Conservation (phyloP, 345 rosid species). For the Litchi chinensis region DNA sequence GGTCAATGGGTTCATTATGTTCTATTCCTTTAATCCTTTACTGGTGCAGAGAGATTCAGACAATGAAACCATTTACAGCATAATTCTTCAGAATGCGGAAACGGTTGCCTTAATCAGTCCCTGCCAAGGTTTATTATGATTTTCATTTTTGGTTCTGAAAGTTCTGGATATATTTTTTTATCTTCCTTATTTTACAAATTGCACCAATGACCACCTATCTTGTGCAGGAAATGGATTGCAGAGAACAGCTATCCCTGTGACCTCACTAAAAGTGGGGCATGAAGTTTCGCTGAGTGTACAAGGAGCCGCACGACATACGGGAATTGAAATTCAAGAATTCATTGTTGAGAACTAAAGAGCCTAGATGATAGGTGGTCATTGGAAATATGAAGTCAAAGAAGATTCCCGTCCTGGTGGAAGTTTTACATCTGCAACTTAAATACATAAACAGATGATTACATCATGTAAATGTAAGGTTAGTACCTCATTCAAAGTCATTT, state of each 20-base stretch:
- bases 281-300: conserved; percentile 60
- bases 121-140: conserved; percentile 41
- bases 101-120: conserved; percentile 76
- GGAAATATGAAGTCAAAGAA: background rate
- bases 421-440: background rate
- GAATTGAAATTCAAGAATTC: conserved; percentile 85
- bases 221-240: conserved; percentile 44
- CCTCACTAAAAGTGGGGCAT: conserved; percentile 70
- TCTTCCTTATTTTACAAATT: background rate
- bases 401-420: background rate
- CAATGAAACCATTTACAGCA: conserved; percentile 44
- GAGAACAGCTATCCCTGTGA: conserved; percentile 58
- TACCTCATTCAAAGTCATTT: background rate
- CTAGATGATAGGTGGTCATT: background rate
- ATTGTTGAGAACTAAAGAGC: conserved; percentile 65
- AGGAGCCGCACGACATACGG: conserved; percentile 87
- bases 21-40: background rate
- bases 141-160: conserved; percentile 2
- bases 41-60: conserved; percentile 47
- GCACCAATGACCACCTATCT: background rate
- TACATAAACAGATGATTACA: background rate
- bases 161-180: background rate
- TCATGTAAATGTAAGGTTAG: background rate
- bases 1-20: background rate
- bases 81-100: conserved; percentile 81